These are phyloP conservation scores for Phanerochaete sordida DNA, from an alignment of 768 basidiomycete genomes.

Conservation along the genomic window DNA sequence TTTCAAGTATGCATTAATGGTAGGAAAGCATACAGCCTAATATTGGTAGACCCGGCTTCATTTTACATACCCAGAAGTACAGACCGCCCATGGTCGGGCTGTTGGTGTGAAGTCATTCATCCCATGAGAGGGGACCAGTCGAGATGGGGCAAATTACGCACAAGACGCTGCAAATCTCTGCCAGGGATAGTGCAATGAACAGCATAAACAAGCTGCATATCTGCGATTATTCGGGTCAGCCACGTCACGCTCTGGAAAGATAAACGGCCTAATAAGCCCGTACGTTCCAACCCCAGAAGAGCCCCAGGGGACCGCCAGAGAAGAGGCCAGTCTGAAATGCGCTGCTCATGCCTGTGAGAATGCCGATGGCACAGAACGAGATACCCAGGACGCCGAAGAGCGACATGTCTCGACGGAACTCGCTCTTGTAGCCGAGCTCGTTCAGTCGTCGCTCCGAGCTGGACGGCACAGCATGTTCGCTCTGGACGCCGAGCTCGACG, in stretches of 20 bases:
- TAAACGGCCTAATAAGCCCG: constrained; percentile 11
- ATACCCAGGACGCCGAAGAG: constrained; percentile 56
- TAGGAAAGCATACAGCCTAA: constrained; percentile 43
- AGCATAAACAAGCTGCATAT: constrained; percentile 60
- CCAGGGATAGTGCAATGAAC: constrained; percentile 50
- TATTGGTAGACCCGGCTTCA: constrained; percentile 51
- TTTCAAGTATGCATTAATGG: not conserved
- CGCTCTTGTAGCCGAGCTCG: constrained; percentile 51
- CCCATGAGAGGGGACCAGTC: not conserved
- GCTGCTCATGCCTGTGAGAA: constrained; percentile 57
- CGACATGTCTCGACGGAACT: constrained; percentile 59
- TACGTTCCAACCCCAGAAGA: constrained; percentile 66
- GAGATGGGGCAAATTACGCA: constrained; percentile 23
- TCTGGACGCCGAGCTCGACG: not conserved
- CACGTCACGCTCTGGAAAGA: not conserved
- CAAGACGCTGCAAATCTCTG: constrained; percentile 59
- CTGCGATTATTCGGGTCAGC: constrained; percentile 18
- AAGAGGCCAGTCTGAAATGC: constrained; percentile 58
- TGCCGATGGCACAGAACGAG: constrained; percentile 58
- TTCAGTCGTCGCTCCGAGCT: constrained; percentile 39
- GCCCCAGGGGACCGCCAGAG: constrained; percentile 52
- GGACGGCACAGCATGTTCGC: not conserved
- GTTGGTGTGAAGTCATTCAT: too few species aligned
- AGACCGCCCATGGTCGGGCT: constrained; percentile 56
- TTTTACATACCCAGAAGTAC: constrained; percentile 62